phyloP scores from a whole-genome alignment of 192 early-diverging fungal genomes.

The Coemansia sp. region DNA sequence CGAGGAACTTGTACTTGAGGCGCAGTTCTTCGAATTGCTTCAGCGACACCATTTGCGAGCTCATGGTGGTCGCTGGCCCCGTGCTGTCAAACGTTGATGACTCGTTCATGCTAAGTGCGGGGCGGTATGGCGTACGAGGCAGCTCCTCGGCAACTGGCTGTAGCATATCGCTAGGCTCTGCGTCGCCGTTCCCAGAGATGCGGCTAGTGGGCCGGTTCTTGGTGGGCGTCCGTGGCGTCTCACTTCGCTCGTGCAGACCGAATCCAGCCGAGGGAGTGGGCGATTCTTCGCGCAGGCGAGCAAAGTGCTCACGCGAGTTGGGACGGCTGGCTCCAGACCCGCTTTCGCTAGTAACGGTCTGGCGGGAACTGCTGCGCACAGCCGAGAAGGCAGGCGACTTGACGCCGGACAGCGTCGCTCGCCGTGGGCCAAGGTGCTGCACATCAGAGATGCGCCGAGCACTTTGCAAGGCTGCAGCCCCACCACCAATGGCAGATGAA shows the following conservation, averaged over 20 bases:
- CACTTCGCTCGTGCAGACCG: background rate
- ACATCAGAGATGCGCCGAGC: conserved; percentile 9
- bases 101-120: conserved; percentile 49
- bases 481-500: background rate
- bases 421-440: conserved; percentile 14
- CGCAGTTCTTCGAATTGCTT: conserved; percentile 82
- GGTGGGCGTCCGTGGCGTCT: conserved; percentile 5
- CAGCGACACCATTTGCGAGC: conserved; percentile 55
- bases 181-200: background rate
- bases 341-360: conserved; percentile 20
- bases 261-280: background rate
- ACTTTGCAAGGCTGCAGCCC: background rate
- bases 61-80: conserved; percentile 6
- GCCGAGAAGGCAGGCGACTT: conserved; percentile 17
- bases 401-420: conserved; percentile 26
- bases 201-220: conserved; percentile 1
- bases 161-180: background rate
- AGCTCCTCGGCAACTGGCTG: conserved; percentile 13
- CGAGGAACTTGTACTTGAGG: conserved; percentile 73
- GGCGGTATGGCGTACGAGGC: conserved; percentile 34
- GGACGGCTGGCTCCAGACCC: conserved; percentile 23
- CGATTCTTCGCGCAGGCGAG: conserved; percentile 12
- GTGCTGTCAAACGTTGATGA: conserved; percentile 21
- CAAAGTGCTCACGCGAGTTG: conserved; percentile 20
- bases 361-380: conserved; percentile 32